phyloP scores from a whole-genome alignment of 495 filamentous ascomycete genomes.

The Penicillium coprophilum region DNA sequence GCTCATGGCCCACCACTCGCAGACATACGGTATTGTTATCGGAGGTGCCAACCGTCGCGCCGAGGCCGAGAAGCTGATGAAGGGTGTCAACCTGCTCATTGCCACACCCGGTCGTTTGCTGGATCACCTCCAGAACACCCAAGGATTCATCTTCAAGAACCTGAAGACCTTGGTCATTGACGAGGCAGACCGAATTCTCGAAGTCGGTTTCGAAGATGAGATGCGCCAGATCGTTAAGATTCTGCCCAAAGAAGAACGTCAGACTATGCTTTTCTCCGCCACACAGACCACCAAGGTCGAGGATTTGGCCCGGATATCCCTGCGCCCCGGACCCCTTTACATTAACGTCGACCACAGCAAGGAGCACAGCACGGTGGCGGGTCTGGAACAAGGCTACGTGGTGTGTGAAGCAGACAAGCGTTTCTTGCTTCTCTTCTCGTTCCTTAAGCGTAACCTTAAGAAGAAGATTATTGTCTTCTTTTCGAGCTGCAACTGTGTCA shows the following conservation, averaged over 20 bases:
- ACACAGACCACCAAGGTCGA: constrained; percentile 99
- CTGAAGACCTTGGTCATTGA: constrained; percentile 82
- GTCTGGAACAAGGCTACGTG: constrained; percentile 93
- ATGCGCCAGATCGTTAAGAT: constrained; percentile 98
- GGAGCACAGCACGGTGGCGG: constrained; percentile 83
- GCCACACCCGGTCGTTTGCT: constrained; percentile 91
- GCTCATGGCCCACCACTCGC: constrained; percentile 81
- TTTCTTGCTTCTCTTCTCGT: constrained; percentile 92
- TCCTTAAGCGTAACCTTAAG: constrained; percentile 83
- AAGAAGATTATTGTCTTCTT: constrained; percentile 99
- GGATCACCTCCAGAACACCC: constrained; percentile 93
- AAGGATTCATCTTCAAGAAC: constrained; percentile 92
- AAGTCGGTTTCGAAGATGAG: constrained; percentile 98
- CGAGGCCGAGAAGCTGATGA: constrained; percentile 90
- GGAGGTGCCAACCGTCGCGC: constrained; percentile 89
- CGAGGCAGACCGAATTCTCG: constrained; percentile 90
- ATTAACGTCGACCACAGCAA: constrained; percentile 87
- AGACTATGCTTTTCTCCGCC: constrained; percentile 96
- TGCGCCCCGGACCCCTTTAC: constrained; percentile 88
- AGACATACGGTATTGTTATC: constrained; percentile 95
- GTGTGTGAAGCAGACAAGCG: constrained; percentile 90
- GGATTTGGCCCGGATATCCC: constrained; percentile 89
- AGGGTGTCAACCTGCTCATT: constrained; percentile 92
- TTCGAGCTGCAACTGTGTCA: constrained; percentile 89
- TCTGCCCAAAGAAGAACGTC: constrained; percentile 80